Percentiles rank a stretch among this genome's conserved stretches.
phyloP scores from a whole-genome alignment of 2,329 filamentous ascomycete genomes.

The Penicillium brevicompactum region DNA sequence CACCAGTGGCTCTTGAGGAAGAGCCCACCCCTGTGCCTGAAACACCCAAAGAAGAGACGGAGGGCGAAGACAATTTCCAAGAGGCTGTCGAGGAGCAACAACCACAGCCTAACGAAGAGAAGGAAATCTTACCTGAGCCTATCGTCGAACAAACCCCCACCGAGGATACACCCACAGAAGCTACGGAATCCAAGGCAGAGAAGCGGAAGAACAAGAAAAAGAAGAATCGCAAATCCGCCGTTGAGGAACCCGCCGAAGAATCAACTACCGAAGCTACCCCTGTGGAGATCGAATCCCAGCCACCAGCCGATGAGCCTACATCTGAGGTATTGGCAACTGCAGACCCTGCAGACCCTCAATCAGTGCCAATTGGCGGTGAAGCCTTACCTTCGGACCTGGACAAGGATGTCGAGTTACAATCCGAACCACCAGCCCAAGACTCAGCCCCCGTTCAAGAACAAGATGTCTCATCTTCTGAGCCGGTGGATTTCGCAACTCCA shows the following conservation, averaged over 20 bases:
- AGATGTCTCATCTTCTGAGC: constrained; percentile 6
- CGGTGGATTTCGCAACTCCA: neutral
- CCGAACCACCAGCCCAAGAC: neutral
- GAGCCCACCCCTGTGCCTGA: neutral
- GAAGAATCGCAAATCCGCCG: constrained; percentile 24
- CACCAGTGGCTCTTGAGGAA: constrained; percentile 5
- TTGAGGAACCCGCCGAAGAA: constrained; percentile 16
- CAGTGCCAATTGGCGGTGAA: constrained; percentile 11
- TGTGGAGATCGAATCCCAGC: constrained; percentile 8
- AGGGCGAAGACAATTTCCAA: constrained; percentile 18
- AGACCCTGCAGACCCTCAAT: constrained; percentile 11
- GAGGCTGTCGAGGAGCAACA: constrained; percentile 22
- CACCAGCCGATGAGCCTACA: constrained; percentile 3
- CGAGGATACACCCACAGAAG: constrained; percentile 3
- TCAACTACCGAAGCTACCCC: neutral
- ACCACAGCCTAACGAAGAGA: neutral
- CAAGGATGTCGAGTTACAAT: constrained; percentile 3
- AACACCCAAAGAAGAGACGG: constrained; percentile 14
- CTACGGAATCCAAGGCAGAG: constrained; percentile 12
- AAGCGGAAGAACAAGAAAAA: constrained; percentile 26
- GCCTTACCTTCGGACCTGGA: constrained; percentile 12
- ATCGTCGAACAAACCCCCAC: neutral
- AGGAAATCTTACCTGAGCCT: neutral
- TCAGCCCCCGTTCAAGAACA: neutral
- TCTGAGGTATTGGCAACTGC: constrained; percentile 5